Percentiles rank a stretch among this genome's conserved stretches.
Evolutionary conservation across 192 early-diverging fungal species (phyloP).

Genomic region (Mortierella hygrophila): DNA sequence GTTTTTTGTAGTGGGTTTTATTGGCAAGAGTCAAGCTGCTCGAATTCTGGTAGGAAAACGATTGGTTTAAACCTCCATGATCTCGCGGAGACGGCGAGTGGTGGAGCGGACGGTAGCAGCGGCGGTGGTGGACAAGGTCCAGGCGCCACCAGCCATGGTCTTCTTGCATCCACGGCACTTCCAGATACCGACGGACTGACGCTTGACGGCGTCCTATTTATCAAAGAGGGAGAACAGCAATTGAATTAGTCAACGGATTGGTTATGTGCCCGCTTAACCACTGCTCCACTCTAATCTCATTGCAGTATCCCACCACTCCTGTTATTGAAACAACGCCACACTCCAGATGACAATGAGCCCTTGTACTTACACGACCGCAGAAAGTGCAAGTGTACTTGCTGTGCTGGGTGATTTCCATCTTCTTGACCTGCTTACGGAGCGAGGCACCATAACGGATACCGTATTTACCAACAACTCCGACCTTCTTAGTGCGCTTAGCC

Average conservation of each 20-base stretch:
- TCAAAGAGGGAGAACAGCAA: neutral
- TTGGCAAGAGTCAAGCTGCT: slow-evolving; percentile 47
- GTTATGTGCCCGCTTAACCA: no score
- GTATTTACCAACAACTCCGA: slow-evolving; percentile 99
- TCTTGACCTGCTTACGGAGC: slow-evolving; percentile 89
- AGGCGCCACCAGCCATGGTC: slow-evolving; percentile 97
- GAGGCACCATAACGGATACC: slow-evolving; percentile 99
- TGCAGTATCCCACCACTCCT: neutral
- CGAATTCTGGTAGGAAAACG: slow-evolving; percentile 30
- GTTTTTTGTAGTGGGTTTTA: slow-evolving; percentile 25
- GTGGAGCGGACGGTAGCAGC: slow-evolving; percentile 93
- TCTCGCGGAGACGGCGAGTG: slow-evolving; percentile 97
- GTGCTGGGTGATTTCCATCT: slow-evolving; percentile 99
- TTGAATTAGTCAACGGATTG: no score
- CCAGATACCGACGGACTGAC: slow-evolving; percentile 98
- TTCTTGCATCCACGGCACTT: slow-evolving; percentile 96
- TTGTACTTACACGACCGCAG: slow-evolving; percentile 90
- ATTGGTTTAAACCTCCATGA: slow-evolving; percentile 85
- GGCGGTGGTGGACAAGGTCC: slow-evolving; percentile 93
- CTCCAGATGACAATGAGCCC: neutral
- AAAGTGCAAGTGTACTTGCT: slow-evolving; percentile 99
- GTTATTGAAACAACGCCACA: neutral
- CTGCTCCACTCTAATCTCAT: no score
- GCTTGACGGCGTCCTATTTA: slow-evolving; percentile 89
- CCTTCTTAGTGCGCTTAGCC: slow-evolving; percentile 98